Conservation (phyloP, 2,329 filamentous ascomycete genomes). For the Hypoxylon sp. region DNA sequence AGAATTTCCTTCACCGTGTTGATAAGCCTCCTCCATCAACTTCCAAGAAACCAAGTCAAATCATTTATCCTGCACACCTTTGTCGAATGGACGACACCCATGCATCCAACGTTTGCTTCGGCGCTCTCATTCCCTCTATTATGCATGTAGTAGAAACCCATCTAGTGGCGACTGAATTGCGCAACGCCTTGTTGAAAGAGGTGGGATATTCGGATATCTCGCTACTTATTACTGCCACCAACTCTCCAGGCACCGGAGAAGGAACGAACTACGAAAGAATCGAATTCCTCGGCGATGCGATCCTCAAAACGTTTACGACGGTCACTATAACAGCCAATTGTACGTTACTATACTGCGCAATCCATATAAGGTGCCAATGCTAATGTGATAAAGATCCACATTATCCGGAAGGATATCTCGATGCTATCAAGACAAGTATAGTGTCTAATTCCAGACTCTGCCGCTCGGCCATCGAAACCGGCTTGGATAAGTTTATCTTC, state of each 20-base stretch:
- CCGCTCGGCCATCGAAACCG: slow-evolving; percentile 72
- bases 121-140: slow-evolving; percentile 79
- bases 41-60: slow-evolving; percentile 59
- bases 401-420: slow-evolving; percentile 85
- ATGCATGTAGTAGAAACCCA: slow-evolving; percentile 77
- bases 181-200: slow-evolving; percentile 66
- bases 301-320: slow-evolving; percentile 82
- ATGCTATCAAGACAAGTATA: slow-evolving; percentile 75
- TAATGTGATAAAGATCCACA: slow-evolving; percentile 65
- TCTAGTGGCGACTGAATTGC: slow-evolving; percentile 74
- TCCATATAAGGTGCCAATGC: slow-evolving; percentile 8
- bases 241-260: slow-evolving; percentile 72
- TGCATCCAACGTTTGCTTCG: slow-evolving; percentile 63
- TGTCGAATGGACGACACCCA: slow-evolving; percentile 67
- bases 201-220: slow-evolving; percentile 68
- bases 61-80: slow-evolving; percentile 63
- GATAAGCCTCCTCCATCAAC: slow-evolving; percentile 16
- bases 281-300: slow-evolving; percentile 88
- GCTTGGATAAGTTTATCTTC: slow-evolving; percentile 81
- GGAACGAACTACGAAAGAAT: slow-evolving; percentile 82
- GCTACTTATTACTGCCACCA: slow-evolving; percentile 78
- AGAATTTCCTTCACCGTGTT: slow-evolving; percentile 70
- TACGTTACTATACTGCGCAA: slow-evolving; percentile 54
- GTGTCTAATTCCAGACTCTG: slow-evolving; percentile 84
- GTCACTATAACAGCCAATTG: slow-evolving; percentile 72